A percentile compares a stretch with the other conserved stretches of the same genome.
Evolutionary conservation across 257 asterid genomes (phyloP).

Genomic region (Solanum chilense): DNA sequence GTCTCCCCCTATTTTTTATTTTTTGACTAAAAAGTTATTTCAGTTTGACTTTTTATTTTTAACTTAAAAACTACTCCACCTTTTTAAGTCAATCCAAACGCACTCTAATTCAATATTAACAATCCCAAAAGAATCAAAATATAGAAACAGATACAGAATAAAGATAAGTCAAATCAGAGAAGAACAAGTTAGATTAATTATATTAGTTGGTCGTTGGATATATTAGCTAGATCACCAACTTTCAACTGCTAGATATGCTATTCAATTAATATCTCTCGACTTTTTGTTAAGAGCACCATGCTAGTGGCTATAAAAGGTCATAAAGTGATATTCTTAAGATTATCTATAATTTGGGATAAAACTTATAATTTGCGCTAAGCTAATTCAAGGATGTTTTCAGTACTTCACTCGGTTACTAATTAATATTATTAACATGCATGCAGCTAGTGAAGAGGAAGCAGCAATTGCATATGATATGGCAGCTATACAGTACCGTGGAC

Average conservation of each 20-base stretch:
- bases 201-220: conserved; percentile 40
- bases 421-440: not conserved
- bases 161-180: not conserved
- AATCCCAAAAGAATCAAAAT: not conserved
- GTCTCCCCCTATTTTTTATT: no score
- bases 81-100: no score
- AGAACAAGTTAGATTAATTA: not conserved
- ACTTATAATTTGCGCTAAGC: no score
- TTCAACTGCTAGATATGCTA: conserved; percentile 45
- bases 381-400: not conserved
- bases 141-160: no score
- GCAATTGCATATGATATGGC: conserved; percentile 62
- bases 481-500: conserved; percentile 54
- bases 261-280: not conserved
- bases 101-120: not conserved
- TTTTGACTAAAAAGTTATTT: no score
- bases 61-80: no score
- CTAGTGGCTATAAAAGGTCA: no score
- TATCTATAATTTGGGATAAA: no score
- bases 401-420: not conserved
- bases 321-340: no score
- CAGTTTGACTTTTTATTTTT: no score
- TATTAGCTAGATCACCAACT: conserved; percentile 44
- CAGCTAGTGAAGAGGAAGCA: conserved; percentile 62
- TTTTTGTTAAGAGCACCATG: no score